Percentiles rank a stretch among this genome's conserved stretches.
phyloP scores from a whole-genome alignment of 78 protist species.

The Dictyostelium capitatum region DNA sequence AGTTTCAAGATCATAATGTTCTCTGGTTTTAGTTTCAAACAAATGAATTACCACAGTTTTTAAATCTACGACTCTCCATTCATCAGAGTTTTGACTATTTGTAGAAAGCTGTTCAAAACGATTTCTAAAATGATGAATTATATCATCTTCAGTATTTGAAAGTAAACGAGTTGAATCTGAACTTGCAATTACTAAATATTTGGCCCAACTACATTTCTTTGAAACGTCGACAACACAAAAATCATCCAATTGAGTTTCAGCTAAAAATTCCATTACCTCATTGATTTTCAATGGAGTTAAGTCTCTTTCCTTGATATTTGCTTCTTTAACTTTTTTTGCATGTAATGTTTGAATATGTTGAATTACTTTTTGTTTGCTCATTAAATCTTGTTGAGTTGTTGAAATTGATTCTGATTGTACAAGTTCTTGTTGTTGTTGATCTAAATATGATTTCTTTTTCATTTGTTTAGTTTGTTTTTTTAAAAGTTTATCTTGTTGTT shows the following conservation, averaged over 20 bases:
- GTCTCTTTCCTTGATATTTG: neutral
- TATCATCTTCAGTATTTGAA: conserved; percentile 44
- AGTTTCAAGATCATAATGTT: conserved; percentile 63
- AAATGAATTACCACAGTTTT: conserved; percentile 38
- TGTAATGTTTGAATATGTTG: no score
- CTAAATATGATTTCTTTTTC: neutral
- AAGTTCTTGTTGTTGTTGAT: conserved; percentile 1
- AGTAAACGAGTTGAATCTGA: conserved; percentile 57
- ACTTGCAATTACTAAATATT: conserved; percentile 55
- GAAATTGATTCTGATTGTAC: neutral
- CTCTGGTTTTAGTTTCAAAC: conserved; percentile 62
- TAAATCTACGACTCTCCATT: conserved; percentile 47
- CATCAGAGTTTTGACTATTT: conserved; percentile 20
- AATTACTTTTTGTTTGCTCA: neutral
- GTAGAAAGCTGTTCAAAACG: neutral
- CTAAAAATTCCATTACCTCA: conserved; percentile 44
- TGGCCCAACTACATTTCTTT: conserved; percentile 43
- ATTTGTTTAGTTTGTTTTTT: neutral
- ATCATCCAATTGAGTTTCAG: conserved; percentile 58
- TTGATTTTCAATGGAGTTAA: conserved; percentile 9
- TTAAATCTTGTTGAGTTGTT: neutral
- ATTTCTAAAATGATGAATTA: neutral
- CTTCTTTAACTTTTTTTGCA: neutral
- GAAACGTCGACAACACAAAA: conserved; percentile 41
- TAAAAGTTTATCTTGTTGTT: neutral